phyloP scores from a whole-genome alignment of 2,329 filamentous ascomycete genomes.

The Cercospora canescens region DNA sequence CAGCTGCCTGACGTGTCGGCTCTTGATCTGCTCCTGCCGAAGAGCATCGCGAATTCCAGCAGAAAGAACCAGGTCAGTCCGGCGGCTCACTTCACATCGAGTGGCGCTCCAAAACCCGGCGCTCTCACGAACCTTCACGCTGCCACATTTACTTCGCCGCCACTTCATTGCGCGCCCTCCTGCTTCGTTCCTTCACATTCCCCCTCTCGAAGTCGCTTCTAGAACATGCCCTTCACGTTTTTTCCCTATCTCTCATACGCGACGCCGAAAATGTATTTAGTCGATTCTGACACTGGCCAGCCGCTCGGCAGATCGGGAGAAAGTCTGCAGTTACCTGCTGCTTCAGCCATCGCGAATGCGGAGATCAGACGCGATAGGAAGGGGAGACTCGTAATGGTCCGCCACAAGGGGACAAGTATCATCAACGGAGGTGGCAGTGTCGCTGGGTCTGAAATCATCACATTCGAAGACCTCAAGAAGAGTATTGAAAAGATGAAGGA shows the following conservation, averaged over 20 bases:
- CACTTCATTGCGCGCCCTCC: neutral
- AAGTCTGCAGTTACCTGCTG: neutral
- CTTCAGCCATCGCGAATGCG: slow-evolving; percentile 26
- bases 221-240: neutral
- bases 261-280: slow-evolving; percentile 21
- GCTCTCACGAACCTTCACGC: neutral
- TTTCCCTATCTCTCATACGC: slow-evolving; percentile 8
- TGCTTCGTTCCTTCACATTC: neutral
- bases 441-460: neutral
- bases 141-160: neutral
- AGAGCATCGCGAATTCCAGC: slow-evolving; percentile 6
- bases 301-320: slow-evolving; percentile 22
- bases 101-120: neutral
- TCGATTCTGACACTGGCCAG: slow-evolving; percentile 35
- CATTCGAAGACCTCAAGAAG: slow-evolving; percentile 12
- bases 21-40: slow-evolving; percentile 34
- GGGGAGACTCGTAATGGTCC: slow-evolving; percentile 29
- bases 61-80: slow-evolving; percentile 23
- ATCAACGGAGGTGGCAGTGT: neutral
- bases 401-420: slow-evolving; percentile 22
- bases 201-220: neutral
- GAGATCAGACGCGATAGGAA: slow-evolving; percentile 27
- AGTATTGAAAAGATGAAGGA: slow-evolving; percentile 6
- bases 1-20: slow-evolving; percentile 32
- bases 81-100: slow-evolving; percentile 4